Evolutionary conservation across 352 stramenopile species (phyloP).

Genomic region (Phytophthora rubi): DNA sequence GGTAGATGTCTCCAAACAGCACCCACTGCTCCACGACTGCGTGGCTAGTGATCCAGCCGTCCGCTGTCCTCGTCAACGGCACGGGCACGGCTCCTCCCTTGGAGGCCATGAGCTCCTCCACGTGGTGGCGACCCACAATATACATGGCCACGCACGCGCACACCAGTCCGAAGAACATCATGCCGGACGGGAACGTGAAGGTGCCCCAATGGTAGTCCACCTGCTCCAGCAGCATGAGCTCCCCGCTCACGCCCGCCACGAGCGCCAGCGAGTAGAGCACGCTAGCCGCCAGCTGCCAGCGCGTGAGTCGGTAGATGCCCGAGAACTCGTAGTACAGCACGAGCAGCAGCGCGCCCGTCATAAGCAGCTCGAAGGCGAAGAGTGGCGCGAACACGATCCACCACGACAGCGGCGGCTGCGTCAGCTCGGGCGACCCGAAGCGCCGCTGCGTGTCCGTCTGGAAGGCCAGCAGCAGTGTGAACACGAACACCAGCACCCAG

Average conservation of each 20-base stretch:
- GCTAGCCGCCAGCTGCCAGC: conserved; percentile 75
- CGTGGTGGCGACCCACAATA: conserved; percentile 80
- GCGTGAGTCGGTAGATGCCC: conserved; percentile 77
- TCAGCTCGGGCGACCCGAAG: conserved; percentile 25
- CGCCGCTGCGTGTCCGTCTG: conserved; percentile 69
- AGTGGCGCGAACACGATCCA: conserved; percentile 71
- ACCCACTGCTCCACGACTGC: conserved; percentile 85
- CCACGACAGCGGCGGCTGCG: conserved; percentile 66
- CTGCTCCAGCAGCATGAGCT: conserved; percentile 82
- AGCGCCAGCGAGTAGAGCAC: conserved; percentile 77
- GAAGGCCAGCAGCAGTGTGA: conserved; percentile 80
- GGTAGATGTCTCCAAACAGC: conserved; percentile 78
- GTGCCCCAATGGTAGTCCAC: conserved; percentile 77
- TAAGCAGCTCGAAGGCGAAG: conserved; percentile 71
- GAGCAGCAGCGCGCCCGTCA: conserved; percentile 56
- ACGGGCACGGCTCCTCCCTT: conserved; percentile 81
- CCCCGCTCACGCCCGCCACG: conserved; percentile 58
- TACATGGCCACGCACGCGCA: conserved; percentile 80
- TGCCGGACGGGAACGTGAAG: conserved; percentile 74
- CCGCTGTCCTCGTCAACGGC: conserved; percentile 71
- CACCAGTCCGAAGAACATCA: conserved; percentile 82
- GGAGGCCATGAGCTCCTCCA: conserved; percentile 83
- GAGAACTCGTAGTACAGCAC: conserved; percentile 85
- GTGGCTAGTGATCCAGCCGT: conserved; percentile 86
- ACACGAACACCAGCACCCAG: conserved; percentile 82